Conservation (phyloP, 805 yeast species). For the Maudiozyma barnettii region DNA sequence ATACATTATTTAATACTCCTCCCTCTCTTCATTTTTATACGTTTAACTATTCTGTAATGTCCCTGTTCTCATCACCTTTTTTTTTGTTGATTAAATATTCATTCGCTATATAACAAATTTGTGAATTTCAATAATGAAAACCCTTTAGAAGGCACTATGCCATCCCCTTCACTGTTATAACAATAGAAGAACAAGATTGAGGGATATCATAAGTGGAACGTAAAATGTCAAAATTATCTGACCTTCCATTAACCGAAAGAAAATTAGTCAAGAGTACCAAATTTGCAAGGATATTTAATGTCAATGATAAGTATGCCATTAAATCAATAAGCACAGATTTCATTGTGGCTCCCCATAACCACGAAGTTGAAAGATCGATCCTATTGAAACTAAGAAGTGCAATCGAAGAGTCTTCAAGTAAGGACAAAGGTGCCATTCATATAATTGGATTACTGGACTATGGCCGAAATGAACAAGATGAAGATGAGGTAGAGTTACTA, state of each 20-base stretch:
- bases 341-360: conserved; percentile 24
- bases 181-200: no score
- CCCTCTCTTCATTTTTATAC: no score
- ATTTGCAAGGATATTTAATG: conserved; percentile 18
- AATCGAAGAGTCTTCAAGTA: background rate
- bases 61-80: no score
- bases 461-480: background rate
- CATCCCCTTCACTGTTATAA: no score
- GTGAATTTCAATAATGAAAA: no score
- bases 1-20: no score
- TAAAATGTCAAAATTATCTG: background rate
- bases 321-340: conserved; percentile 21
- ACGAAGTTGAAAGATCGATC: conserved; percentile 17
- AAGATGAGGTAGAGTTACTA: conserved; percentile 13
- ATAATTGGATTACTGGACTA: conserved; percentile 14
- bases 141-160: no score
- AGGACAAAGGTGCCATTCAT: background rate
- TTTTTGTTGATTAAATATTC: no score
- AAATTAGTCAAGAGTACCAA: conserved; percentile 15
- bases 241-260: conserved; percentile 1
- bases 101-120: no score
- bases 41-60: no score
- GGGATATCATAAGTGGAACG: background rate
- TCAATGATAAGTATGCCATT: conserved; percentile 9
- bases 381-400: conserved; percentile 8